Evolutionary conservation across 75 land plant species (phyloP), one percentile per base, ranked within the genome.

Genomic region (Selaginella moellendorffii): DNA sequence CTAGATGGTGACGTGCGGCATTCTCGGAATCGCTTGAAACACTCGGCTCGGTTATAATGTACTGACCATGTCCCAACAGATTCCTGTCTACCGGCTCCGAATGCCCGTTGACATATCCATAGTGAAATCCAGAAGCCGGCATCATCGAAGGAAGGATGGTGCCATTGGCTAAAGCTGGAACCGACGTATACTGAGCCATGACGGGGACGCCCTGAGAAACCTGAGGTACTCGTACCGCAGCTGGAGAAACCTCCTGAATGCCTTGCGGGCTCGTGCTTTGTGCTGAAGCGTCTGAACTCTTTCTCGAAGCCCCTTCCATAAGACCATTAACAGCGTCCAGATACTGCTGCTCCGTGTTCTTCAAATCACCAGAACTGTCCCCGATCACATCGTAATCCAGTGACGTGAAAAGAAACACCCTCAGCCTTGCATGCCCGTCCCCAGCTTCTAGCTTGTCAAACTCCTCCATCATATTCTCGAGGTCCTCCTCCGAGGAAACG

Each of bases 381-480:
- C 5, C n/a, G 24, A 25, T 8, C 21, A 8, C 9, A 26, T 74
- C 84, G 22, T 69, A 28, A 24, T 86, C 90, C 1, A 69, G 67
- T 56, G 71, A 56, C 1, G 84, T 58, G 64, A 84, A 87, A 36
- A 87, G 61, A 65, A 84, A 87, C 26, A 87, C 59, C 30, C 85
- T 61, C 0, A 84, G 63, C 54, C 80, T 84, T 17, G 73, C 64
- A 5, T 76, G 75, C 20, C 76, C 75, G 56, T 80, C 87, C 2
- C 60, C 27, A 22, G 69, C 69, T 21, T 56, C 65, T 59, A 86
- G 56, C 65, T 77, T 86, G 30, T 75, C 78, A 67, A 78, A 83
- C 76, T 86, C 86, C 1, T 86, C 90, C 81, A 86, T 76, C 90
- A 86, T 85, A 28, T 82, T 82, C 52, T 85, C 83, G 17, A 86